Evolutionary conservation across 192 early-diverging fungal genomes (phyloP), one percentile per base, ranked within the genome.

Genomic region (Backusella psychrophila): DNA sequence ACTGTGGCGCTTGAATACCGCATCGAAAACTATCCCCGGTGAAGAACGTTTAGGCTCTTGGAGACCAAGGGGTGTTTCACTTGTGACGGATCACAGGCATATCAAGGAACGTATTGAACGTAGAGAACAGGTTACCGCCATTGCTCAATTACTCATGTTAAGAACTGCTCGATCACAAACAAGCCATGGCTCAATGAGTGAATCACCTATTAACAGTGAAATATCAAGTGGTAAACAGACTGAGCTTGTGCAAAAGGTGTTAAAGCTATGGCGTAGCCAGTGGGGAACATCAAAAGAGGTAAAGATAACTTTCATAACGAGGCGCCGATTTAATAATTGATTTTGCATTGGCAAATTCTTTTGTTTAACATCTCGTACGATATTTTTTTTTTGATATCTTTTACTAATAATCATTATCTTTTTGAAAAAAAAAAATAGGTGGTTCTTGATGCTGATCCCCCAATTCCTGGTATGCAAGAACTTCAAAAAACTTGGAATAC

Each of bases 1-100:
- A 19, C 71, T 94, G 21, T 94, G 93, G 93, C 79, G 90, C 7
- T 79, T 90, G 44, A 91, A 90, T 78, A 91, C 90, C 1, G 87
- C 87, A 26, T 83, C 84, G 19, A 87, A 91, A 71, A 91, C 91
- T 76, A 89, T 94, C 17, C 88, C 90, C 7, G 93, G 93, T 56
- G 89, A 93, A 59, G 93, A 94, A 63, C 84, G 86, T 31, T 80
- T 94, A 68, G 84, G 80, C 5, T 77, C 75, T 1, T 93, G 92
- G 92, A 86, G 88, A 68, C 93, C 93, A 1, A 86, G 92, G 7
- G 90, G 92, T 29, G 85, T 94, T 4, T 89, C 85, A 0, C 79
- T 90, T 42, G 81, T 94, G 21, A 84, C 86, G 53, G 91, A 89
- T 44, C 91, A 77, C 56, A 79, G 77, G 44, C 70, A 81, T 31